These are phyloP conservation scores for Cladosporium velox DNA, from an alignment of 2,329 filamentous ascomycete species.

Conservation along the genomic window DNA sequence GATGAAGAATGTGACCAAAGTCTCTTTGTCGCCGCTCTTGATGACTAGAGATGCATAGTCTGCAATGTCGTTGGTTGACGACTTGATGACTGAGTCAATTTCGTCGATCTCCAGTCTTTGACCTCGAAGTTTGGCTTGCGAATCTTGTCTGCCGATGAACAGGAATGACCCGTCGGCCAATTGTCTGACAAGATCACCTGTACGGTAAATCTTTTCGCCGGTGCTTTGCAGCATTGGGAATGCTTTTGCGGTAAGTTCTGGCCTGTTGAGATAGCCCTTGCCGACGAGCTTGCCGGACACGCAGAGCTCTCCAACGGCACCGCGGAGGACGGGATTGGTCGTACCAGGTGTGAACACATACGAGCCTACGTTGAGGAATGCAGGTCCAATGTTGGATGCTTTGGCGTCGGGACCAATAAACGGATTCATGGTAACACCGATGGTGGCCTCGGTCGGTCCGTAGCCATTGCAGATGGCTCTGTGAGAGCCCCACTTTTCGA, in stretches of 20 bases:
- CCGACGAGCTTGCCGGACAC: slow-evolving; percentile 85
- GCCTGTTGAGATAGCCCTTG: slow-evolving; percentile 81
- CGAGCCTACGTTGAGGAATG: slow-evolving; percentile 85
- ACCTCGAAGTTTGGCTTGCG: slow-evolving; percentile 88
- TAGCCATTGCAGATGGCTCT: slow-evolving; percentile 87
- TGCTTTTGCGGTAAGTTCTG: slow-evolving; percentile 72
- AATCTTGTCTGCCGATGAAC: slow-evolving; percentile 84
- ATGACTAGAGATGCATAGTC: slow-evolving; percentile 78
- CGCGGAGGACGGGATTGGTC: slow-evolving; percentile 70
- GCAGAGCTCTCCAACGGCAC: slow-evolving; percentile 84
- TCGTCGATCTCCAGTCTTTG: slow-evolving; percentile 88
- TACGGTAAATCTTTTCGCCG: slow-evolving; percentile 68
- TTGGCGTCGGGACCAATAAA: slow-evolving; percentile 75
- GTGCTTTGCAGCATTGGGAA: slow-evolving; percentile 66
- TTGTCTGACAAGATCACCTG: slow-evolving; percentile 82
- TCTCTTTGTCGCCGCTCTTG: slow-evolving; percentile 77
- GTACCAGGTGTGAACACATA: slow-evolving; percentile 74
- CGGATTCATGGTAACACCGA: slow-evolving; percentile 88
- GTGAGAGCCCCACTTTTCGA: slow-evolving; percentile 79
- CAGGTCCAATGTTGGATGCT: slow-evolving; percentile 82
- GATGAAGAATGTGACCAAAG: slow-evolving; percentile 74
- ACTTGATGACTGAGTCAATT: slow-evolving; percentile 80
- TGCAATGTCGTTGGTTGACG: slow-evolving; percentile 57
- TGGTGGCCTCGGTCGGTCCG: slow-evolving; percentile 89
- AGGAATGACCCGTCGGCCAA: slow-evolving; percentile 80